These are phyloP conservation scores for Trypanosomatidae sp. DNA, from an alignment of 208 protist species.

Conservation along the genomic window DNA sequence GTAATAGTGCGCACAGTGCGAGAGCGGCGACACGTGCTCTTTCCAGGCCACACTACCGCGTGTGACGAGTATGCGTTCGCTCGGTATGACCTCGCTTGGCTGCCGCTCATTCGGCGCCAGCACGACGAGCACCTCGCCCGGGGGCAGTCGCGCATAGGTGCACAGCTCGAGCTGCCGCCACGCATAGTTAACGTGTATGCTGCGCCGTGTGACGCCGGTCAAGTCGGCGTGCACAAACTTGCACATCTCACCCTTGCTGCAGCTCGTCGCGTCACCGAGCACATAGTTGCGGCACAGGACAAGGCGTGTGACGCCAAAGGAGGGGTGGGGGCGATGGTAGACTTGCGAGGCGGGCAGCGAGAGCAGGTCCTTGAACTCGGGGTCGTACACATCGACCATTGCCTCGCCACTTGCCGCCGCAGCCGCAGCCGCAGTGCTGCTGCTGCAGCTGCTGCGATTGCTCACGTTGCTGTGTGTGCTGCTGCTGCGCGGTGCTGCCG, in stretches of 20 bases:
- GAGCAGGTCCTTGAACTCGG: slow-evolving; percentile 36
- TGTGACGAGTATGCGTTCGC: slow-evolving; percentile 43
- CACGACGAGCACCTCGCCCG: slow-evolving; percentile 29
- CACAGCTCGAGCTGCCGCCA: slow-evolving; percentile 35
- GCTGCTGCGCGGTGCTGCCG: too few relatives aligned
- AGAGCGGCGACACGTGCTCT: slow-evolving; percentile 23
- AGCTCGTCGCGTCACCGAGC: slow-evolving; percentile 13
- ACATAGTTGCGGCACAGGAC: slow-evolving; percentile 67
- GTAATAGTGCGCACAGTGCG: slow-evolving; percentile 80
- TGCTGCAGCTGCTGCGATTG: slow-evolving; percentile 3
- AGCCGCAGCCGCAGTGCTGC: slow-evolving; percentile 1
- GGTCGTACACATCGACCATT: slow-evolving; percentile 33
- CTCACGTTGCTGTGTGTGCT: background rate
- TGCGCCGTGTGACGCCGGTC: slow-evolving; percentile 9
- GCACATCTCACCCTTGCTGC: slow-evolving; percentile 33
- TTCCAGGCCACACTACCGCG: slow-evolving; percentile 22
- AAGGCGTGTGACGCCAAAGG: slow-evolving; percentile 33
- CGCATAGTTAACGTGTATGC: slow-evolving; percentile 75
- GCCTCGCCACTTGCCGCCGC: background rate
- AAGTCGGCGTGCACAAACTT: slow-evolving; percentile 74
- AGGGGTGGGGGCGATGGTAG: slow-evolving; percentile 22
- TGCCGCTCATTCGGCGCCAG: slow-evolving; percentile 46
- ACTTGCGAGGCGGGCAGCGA: slow-evolving; percentile 19
- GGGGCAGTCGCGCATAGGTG: slow-evolving; percentile 37
- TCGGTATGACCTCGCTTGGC: slow-evolving; percentile 26